Percentiles rank a stretch among this genome's conserved stretches.
Evolutionary conservation across 345 rosid species (phyloP).

Genomic region (Chamaenerion angustifolium): DNA sequence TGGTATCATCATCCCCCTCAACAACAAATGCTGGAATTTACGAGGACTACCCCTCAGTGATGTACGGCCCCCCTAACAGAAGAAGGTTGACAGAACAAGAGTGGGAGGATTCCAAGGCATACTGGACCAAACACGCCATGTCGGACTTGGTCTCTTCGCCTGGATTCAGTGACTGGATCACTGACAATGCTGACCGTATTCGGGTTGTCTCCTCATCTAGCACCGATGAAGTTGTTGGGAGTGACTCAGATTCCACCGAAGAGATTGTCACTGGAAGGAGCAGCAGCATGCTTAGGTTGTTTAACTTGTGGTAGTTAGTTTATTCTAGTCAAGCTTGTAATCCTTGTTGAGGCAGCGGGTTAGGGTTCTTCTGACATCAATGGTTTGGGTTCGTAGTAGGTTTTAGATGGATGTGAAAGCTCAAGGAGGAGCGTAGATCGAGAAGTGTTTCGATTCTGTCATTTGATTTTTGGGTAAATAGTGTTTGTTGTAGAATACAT

Average conservation of each 20-base stretch:
- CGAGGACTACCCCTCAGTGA: constrained; percentile 51
- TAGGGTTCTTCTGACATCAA: too few relatives aligned
- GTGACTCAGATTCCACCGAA: constrained; percentile 50
- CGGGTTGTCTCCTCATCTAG: constrained; percentile 38
- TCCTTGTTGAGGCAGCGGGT: too few relatives aligned
- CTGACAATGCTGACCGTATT: constrained; percentile 57
- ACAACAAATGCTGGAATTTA: constrained; percentile 7
- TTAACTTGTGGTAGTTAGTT: constrained; percentile 15
- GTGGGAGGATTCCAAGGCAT: constrained; percentile 63
- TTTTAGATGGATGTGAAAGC: too few relatives aligned
- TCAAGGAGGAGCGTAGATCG: too few relatives aligned
- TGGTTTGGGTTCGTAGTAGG: too few relatives aligned
- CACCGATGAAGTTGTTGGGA: constrained; percentile 41
- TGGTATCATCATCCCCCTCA: constrained; percentile 21
- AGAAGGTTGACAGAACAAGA: constrained; percentile 54
- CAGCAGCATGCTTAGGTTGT: constrained; percentile 19
- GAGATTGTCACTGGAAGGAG: constrained; percentile 17
- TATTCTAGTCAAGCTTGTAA: too few relatives aligned
- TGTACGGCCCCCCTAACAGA: constrained; percentile 40
- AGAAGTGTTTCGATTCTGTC: too few relatives aligned
- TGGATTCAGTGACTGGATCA: constrained; percentile 58
- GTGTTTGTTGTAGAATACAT: too few relatives aligned
- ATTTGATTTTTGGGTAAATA: too few relatives aligned
- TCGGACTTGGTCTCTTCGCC: constrained; percentile 62
- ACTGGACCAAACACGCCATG: constrained; percentile 52